phyloP scores from a whole-genome alignment of 306 rosid species.

The Benincasa hispida region DNA sequence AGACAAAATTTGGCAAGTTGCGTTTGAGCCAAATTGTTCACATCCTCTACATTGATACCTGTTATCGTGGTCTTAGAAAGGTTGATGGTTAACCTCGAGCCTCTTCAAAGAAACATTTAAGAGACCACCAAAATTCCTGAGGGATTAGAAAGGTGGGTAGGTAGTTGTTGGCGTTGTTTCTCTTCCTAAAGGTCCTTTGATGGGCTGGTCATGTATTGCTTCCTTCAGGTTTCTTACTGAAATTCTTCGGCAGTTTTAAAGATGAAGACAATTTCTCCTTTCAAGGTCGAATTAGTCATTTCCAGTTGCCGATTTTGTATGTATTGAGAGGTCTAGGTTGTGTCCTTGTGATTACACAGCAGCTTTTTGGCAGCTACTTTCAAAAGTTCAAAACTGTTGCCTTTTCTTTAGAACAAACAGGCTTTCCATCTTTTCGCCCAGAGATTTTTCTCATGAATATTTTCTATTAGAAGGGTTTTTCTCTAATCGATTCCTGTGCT shows the following conservation, averaged over 20 bases:
- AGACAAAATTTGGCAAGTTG: background rate
- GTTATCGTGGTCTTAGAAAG: background rate
- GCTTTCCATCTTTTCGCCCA: too few relatives aligned
- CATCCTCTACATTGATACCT: background rate
- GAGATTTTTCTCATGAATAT: too few relatives aligned
- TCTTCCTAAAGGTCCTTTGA: background rate
- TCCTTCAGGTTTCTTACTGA: background rate
- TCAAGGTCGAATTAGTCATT: background rate
- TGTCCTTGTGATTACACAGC: background rate
- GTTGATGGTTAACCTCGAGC: background rate
- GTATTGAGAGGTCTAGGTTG: background rate
- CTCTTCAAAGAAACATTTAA: background rate
- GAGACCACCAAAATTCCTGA: background rate
- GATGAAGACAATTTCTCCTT: background rate
- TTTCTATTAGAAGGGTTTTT: too few relatives aligned
- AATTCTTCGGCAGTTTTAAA: background rate
- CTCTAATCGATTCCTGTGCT: too few relatives aligned
- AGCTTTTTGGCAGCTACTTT: too few relatives aligned
- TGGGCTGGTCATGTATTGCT: background rate
- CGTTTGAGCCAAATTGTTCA: background rate
- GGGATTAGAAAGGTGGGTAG: background rate
- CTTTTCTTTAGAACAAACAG: too few relatives aligned
- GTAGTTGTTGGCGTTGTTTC: background rate
- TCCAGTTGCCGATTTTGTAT: too few relatives aligned
- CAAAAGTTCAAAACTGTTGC: too few relatives aligned